Percentiles rank a stretch among this genome's conserved stretches.
These are phyloP conservation scores for Zygosaccharomyces siamensis DNA, from an alignment of 805 yeast genomes.

Conservation along the genomic window DNA sequence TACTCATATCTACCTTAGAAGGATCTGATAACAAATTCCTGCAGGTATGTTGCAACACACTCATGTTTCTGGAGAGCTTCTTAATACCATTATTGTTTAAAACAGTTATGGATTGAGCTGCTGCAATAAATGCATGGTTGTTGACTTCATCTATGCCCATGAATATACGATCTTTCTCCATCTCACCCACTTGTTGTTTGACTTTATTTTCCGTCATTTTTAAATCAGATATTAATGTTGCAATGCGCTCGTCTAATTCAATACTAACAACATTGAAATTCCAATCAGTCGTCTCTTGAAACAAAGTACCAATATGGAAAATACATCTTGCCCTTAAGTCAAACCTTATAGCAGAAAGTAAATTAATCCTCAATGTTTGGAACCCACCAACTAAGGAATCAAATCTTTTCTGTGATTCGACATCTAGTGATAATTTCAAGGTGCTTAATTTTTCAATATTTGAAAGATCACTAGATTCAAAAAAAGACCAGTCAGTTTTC, in stretches of 20 bases:
- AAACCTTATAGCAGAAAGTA: conserved; percentile 27
- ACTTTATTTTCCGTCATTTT: conserved; percentile 28
- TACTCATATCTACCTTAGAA: conserved; percentile 22
- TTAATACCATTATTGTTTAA: conserved; percentile 31
- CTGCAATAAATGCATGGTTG: conserved; percentile 24
- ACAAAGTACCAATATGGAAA: conserved; percentile 26
- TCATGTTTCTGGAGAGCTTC: conserved; percentile 31
- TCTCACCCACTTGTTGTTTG: conserved; percentile 19
- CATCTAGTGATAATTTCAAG: conserved; percentile 21
- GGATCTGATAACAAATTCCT: conserved; percentile 25
- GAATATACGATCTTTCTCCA: conserved; percentile 21
- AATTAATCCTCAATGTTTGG: conserved; percentile 15
- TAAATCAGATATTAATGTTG: conserved; percentile 27
- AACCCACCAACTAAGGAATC: conserved; percentile 20
- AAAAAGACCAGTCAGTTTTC: conserved; percentile 39
- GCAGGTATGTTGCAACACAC: conserved; percentile 29
- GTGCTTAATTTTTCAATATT: conserved; percentile 14
- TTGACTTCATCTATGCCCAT: conserved; percentile 25
- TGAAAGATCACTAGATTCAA: conserved; percentile 33
- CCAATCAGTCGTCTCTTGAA: conserved; percentile 28
- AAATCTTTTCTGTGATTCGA: conserved; percentile 18
- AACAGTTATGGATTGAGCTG: conserved; percentile 24
- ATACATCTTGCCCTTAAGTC: conserved; percentile 31
- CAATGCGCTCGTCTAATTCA: conserved; percentile 28
- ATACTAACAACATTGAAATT: conserved; percentile 30